Evolutionary conservation across 768 basidiomycete species (phyloP).

Genomic region (Trametes villosa): DNA sequence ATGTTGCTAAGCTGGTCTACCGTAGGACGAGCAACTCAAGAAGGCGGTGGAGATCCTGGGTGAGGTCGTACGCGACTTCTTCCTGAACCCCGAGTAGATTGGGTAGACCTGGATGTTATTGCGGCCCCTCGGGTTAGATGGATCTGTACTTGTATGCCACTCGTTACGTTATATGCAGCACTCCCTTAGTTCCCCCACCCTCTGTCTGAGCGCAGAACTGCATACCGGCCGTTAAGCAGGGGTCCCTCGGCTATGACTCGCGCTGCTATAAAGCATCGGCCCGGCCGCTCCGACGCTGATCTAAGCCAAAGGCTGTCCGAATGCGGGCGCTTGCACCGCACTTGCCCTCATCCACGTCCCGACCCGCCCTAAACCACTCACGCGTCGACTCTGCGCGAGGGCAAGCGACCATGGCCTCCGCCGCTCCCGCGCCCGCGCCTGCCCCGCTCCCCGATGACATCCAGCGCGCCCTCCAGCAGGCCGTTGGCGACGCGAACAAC

Average conservation of each 20-base stretch:
- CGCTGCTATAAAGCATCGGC: no score
- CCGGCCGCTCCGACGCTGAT: neutral
- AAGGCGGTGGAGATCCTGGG: constrained; percentile 53
- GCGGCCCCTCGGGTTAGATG: neutral
- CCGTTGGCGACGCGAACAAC: constrained; percentile 50
- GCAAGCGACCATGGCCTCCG: constrained; percentile 30
- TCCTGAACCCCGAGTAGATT: constrained; percentile 25
- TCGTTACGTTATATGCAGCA: neutral
- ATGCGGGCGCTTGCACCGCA: constrained; percentile 26
- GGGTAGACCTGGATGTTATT: neutral
- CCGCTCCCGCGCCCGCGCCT: constrained; percentile 18
- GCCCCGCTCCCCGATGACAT: constrained; percentile 46
- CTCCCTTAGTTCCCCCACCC: no score
- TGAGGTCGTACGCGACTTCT: constrained; percentile 49
- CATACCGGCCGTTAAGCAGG: no score
- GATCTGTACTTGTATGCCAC: neutral
- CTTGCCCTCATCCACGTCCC: constrained; percentile 44
- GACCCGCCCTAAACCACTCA: constrained; percentile 45
- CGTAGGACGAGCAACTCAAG: constrained; percentile 42
- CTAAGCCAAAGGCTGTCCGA: neutral
- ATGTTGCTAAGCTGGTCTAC: neutral
- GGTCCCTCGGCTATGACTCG: no score
- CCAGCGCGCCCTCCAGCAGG: constrained; percentile 54
- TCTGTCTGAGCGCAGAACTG: no score
- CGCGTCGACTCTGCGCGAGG: constrained; percentile 9